phyloP scores from a whole-genome alignment of 2,329 filamentous ascomycete species.

The Neofusicoccum sp. region DNA sequence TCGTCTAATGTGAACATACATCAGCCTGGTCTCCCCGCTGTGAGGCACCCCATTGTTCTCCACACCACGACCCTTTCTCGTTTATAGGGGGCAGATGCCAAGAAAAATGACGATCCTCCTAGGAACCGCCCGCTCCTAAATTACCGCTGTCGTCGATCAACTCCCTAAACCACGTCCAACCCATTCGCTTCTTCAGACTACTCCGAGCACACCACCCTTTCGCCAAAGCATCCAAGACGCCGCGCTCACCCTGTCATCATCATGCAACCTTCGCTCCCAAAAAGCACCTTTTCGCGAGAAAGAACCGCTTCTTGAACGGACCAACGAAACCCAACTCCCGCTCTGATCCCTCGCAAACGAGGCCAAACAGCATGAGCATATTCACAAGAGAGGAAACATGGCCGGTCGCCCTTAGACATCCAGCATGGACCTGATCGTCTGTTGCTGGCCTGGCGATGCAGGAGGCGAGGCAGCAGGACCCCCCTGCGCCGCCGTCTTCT shows the following conservation, averaged over 20 bases:
- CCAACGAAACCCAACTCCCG: background rate
- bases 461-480: background rate
- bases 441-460: background rate
- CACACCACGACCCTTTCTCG: background rate
- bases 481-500: background rate
- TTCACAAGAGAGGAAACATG: background rate
- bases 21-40: background rate
- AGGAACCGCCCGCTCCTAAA: background rate
- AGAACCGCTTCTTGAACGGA: background rate
- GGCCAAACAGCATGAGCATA: background rate
- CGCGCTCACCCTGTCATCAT: constrained; percentile 3
- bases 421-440: constrained; percentile 15
- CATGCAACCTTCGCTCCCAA: too few relatives aligned
- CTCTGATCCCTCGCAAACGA: background rate
- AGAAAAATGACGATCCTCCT: constrained; percentile 10
- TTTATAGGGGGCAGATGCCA: background rate
- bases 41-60: background rate
- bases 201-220: background rate
- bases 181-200: background rate
- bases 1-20: background rate
- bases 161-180: background rate
- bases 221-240: background rate
- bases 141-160: constrained; percentile 2
- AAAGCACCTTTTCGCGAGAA: background rate
- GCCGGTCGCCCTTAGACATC: background rate